These are phyloP conservation scores for Sechiopsis laciniata DNA, from an alignment of 306 rosid genomes.

Conservation along the genomic window DNA sequence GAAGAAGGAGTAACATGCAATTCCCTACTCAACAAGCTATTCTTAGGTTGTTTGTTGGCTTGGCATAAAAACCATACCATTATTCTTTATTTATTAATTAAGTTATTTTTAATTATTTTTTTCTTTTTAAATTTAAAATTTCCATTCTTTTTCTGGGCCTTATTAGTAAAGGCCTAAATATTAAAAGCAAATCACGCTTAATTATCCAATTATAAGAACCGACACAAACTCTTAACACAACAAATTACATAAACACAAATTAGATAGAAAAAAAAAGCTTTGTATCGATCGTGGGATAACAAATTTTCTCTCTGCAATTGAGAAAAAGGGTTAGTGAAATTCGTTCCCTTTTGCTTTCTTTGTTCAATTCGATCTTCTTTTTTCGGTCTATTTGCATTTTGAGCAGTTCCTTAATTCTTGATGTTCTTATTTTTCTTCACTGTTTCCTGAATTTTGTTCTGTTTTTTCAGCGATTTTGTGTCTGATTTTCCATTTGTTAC, in stretches of 20 bases:
- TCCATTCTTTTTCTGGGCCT: conserved; percentile 6
- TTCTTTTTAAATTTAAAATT: no score
- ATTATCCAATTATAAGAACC: conserved; percentile 18
- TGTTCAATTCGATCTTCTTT: conserved; percentile 8
- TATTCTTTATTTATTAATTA: conserved; percentile 17
- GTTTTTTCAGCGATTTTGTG: neutral
- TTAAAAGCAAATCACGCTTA: conserved; percentile 15
- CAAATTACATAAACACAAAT: neutral
- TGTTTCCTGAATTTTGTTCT: conserved; percentile 1
- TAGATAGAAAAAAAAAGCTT: neutral
- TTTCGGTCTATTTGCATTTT: neutral
- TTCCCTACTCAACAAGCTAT: conserved; percentile 25
- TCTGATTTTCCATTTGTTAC: conserved; percentile 7
- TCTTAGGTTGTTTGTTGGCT: conserved; percentile 23
- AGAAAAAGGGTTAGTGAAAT: conserved; percentile 17
- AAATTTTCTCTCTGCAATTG: conserved; percentile 20
- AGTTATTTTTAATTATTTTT: no score
- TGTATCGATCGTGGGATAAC: conserved; percentile 13
- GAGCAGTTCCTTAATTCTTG: conserved; percentile 5
- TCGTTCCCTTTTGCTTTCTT: conserved; percentile 2
- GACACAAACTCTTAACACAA: conserved; percentile 11
- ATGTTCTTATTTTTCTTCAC: neutral
- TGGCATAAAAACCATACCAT: conserved; percentile 11
- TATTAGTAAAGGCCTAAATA: conserved; percentile 6
- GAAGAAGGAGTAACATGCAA: conserved; percentile 11